Base-by-base conservation (phyloP, 768 basidiomycete species). In the Rickenella mellea region DNA sequence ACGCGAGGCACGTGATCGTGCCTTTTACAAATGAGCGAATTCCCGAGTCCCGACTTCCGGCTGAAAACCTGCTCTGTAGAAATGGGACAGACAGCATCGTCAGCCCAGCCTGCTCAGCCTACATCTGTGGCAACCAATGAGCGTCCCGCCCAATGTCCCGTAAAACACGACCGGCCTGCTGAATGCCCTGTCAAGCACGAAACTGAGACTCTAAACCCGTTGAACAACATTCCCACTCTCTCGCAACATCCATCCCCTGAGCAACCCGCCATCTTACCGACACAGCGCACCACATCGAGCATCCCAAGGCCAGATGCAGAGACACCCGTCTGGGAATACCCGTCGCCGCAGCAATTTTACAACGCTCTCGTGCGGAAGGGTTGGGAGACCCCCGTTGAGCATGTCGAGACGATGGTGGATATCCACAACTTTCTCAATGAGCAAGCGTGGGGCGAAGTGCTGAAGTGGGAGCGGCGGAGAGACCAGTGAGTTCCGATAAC, bases 361-460 rank as follows among this genome's bases (percentile, higher is more conserved):
- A 98, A 98, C 61, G 94, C 94, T 0, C 72, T 99, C 11, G 89
- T 89, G 8, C 68, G 91, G 48, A 99, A 99, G 58, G 96, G 96
- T 2, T 91, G 87, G 86, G 92, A 94, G 62, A 94, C 96, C 2
- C 91, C 92, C 0, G 92, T 93, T 61, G 90, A 97, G 52, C 84
- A 91, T 61, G 76, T 97, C 33, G 93, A 92, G 59, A 89, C 81
- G 20, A 96, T 99, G 88, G 96, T 99, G 32, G 81, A 91, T 47
- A 97, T 98, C 27, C 96, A 99, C 58, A 99, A 99, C 60, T 97
- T 93, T 51, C 60, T 99, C 60, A 98, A 99, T 55, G 96, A 99
- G 65, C 73, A 81, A 58, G 96, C 96, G 14, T 99, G 96, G 96
- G 66, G 76, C 40, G 91, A 98, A 62, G 94, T 99, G 3, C 59